Evolutionary conservation across 768 basidiomycete genomes (phyloP), one percentile per base, ranked within the genome.

Genomic region (Leccinum fibrillosum): DNA sequence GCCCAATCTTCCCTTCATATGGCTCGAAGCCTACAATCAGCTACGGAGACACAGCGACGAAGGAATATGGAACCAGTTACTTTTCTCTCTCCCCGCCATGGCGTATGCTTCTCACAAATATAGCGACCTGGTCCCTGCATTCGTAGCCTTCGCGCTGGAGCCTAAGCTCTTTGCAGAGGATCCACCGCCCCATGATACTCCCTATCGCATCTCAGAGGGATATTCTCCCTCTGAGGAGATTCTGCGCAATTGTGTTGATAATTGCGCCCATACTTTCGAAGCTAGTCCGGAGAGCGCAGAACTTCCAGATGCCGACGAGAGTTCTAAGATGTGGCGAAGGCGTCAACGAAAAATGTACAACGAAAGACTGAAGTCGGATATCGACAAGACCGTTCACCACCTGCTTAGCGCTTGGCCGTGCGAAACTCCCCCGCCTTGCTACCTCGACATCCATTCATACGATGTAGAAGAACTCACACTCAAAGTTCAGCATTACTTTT

Each of bases 71-170:
- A 65, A 30, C 15, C 64, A 59, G 17, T 23, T 77, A 10, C 50
- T 66, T 11, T 78, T 78, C 49, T 64, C 69, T 4, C 61, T 77
- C 5, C 62, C 74, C 4, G 66, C 74, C 2, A 67, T 76, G 66
- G 66, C 62, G 12, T 77, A 74, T 59, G 49, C 52, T 3, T 69
- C 67, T 1, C 42, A 64, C 2, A 9, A 57, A 0, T 35, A 47
- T 4, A 19, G 32, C 2, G 55, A 57, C 5, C 64, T 73, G 35
- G 60, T 75, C 17, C 64, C 70, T 0, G 66, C 66, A 1, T 53
- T 78, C 2, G 49, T 79, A 12, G 69, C 78, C 1, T 74, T 77
- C 54, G 64, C 61, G 1, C 50, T 64, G 4, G 49, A 62, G 11
- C 19, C 63, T 5, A 48, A 47, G 2, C 58, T 68, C 51, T 5